A percentile compares a stretch with the other conserved stretches of the same genome.
phyloP scores from a whole-genome alignment of 106 monocot genomes.

The Allium cepa region DNA sequence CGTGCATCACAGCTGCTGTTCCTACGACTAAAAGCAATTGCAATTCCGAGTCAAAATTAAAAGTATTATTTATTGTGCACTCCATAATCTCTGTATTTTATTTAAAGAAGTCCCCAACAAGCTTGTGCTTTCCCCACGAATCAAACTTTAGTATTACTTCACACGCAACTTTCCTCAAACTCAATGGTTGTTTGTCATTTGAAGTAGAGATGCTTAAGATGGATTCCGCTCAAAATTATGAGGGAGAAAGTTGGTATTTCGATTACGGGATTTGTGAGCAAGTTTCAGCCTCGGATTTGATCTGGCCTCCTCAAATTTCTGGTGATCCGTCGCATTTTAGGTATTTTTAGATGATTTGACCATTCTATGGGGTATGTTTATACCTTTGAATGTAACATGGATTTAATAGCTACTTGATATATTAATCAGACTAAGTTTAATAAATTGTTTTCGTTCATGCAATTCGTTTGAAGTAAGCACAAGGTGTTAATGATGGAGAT shows the following conservation, averaged over 20 bases:
- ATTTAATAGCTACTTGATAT: not conserved
- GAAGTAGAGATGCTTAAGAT: not conserved
- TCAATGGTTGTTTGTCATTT: not conserved
- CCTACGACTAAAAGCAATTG: too few species aligned
- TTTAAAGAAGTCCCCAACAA: not conserved
- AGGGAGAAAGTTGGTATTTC: slow-evolving; percentile 9
- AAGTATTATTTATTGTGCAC: too few species aligned
- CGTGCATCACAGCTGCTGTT: too few species aligned
- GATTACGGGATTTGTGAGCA: slow-evolving; percentile 21
- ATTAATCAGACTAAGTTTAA: too few species aligned
- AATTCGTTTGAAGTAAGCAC: too few species aligned
- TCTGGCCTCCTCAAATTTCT: slow-evolving; percentile 21
- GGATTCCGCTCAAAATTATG: slow-evolving; percentile 7
- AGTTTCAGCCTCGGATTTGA: slow-evolving; percentile 14
- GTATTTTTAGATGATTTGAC: not conserved
- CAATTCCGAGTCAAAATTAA: too few species aligned
- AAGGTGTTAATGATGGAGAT: too few species aligned
- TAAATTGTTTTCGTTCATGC: too few species aligned
- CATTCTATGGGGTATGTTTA: not conserved
- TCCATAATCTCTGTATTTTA: too few species aligned
- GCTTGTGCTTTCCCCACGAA: slow-evolving; percentile 10
- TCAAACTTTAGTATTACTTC: not conserved
- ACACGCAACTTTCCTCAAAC: slow-evolving; percentile 1
- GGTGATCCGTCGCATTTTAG: slow-evolving; percentile 14
- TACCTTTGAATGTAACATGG: not conserved